phyloP scores from a whole-genome alignment of 371 early-diverging fungal species.

The Dinochytrium kinnereticum region DNA sequence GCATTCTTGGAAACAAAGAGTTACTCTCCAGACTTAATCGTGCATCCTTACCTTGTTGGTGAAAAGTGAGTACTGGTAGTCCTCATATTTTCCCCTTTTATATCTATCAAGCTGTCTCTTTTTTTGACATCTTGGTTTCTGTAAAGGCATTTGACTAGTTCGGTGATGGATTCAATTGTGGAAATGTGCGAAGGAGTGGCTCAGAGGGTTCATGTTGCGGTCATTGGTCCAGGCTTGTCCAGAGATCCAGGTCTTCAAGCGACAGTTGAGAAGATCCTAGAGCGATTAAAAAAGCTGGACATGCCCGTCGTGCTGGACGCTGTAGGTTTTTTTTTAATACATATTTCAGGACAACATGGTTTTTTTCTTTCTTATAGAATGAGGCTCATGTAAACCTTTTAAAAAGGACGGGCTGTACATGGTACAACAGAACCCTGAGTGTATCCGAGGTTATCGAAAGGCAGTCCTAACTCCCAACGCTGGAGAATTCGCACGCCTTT shows the following conservation, averaged over 20 bases:
- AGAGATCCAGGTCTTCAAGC: slow-evolving; percentile 73
- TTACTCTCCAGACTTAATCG: slow-evolving; percentile 74
- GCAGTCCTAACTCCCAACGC: slow-evolving; percentile 92
- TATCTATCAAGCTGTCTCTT: background rate
- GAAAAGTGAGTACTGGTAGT: background rate
- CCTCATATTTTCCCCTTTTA: background rate
- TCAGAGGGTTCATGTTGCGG: slow-evolving; percentile 80
- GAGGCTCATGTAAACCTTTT: slow-evolving; percentile 70
- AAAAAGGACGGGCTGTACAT: slow-evolving; percentile 85
- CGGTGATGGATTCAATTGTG: no score
- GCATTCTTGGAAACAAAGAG: slow-evolving; percentile 31
- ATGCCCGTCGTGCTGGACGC: slow-evolving; percentile 92
- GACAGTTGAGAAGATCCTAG: slow-evolving; percentile 64
- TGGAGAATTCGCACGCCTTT: slow-evolving; percentile 84
- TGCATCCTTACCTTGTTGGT: slow-evolving; percentile 61
- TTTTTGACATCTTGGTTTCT: background rate
- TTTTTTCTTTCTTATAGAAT: slow-evolving; percentile 57
- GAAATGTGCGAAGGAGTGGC: slow-evolving; percentile 36
- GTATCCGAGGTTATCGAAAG: slow-evolving; percentile 29
- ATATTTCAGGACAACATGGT: no score
- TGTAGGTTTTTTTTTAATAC: no score
- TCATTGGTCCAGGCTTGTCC: slow-evolving; percentile 92
- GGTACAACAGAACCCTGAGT: slow-evolving; percentile 72
- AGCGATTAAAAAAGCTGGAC: slow-evolving; percentile 60
- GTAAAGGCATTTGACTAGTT: no score